Evolutionary conservation across 257 asterid genomes (phyloP), one percentile per base, ranked within the genome.

Genomic region (Hygrophila difformis): DNA sequence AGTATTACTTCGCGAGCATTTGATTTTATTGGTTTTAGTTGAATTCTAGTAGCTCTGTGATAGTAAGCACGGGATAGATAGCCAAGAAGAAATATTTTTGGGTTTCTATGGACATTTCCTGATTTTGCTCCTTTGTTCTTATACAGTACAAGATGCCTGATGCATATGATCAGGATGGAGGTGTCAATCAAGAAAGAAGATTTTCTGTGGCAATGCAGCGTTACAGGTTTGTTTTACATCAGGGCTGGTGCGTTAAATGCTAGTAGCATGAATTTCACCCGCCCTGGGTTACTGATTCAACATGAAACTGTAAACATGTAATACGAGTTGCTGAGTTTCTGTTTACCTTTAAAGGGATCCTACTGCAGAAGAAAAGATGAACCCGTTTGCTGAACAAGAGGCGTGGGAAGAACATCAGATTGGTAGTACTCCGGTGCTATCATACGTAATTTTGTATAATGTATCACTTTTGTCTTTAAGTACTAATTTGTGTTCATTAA

Each of bases 341-440:
- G 49, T 43, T 42, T 67, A 49, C 44, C 20, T 43, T 15, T 41
- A 44, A 21, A 82, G 88, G 76, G 97, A 89, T 74, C 68, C 83
- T 51, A 56, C 62, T 54, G 93, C 91, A 22, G 82, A 63, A 36
- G 94, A 85, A 59, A 89, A 89, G 75, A 89, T 89, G 98, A 82
- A 89, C 65, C 96, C 96, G 4, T 89, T 89, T 72, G 96, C 94
- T 12, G 98, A 89, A 69, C 96, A 89, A 72, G 96, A 89, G 75
- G 98, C 96, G 13, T 89, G 98, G 98, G 98, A 89, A 72, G 96
- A 89, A 4, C 93, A 89, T 67, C 98, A 89, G 78, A 85, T 85
- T 39, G 95, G 94, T 79, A 71, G 50, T 14, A 49, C n/a, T 39
- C 41, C 44, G 48, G 37, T 39, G 46, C 21, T 64, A n/a, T 18